Conservation (phyloP, 768 basidiomycete species). For the Mycena pura region DNA sequence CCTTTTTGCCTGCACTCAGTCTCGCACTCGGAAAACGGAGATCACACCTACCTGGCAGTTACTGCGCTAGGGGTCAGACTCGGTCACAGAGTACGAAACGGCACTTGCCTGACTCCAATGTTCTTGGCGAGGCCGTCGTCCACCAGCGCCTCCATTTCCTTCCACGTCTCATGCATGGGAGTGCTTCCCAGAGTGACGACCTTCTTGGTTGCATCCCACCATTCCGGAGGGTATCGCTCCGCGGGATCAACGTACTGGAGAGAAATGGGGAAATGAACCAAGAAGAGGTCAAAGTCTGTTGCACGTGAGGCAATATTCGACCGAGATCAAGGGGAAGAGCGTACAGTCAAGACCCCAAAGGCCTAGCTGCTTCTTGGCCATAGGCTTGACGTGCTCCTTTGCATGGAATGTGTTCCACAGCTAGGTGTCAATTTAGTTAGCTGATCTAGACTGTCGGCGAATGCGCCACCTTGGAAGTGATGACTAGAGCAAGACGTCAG, state of each 20-base stretch:
- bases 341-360: constrained; percentile 77
- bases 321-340: too few species aligned
- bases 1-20: too few species aligned
- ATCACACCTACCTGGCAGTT: constrained; percentile 78
- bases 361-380: constrained; percentile 68
- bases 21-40: too few species aligned
- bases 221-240: constrained; percentile 83
- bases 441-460: neutral
- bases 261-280: constrained; percentile 87
- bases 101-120: constrained; percentile 73
- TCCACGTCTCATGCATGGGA: constrained; percentile 85
- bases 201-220: constrained; percentile 77
- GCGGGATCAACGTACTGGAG: constrained; percentile 80
- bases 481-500: constrained; percentile 55
- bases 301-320: neutral
- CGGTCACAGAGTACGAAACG: neutral
- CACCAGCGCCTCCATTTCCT: constrained; percentile 79
- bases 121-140: constrained; percentile 75
- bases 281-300: constrained; percentile 78
- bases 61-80: constrained; percentile 42
- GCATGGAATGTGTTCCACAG: constrained; percentile 93
- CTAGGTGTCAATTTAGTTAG: constrained; percentile 38
- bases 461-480: constrained; percentile 74
- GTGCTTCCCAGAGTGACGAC: constrained; percentile 51
- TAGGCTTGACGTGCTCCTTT: constrained; percentile 67